Evolutionary conservation across 176 grass and related monocot genomes (phyloP), one percentile per base, ranked within the genome.

Genomic region (Rhynchospora pubera): DNA sequence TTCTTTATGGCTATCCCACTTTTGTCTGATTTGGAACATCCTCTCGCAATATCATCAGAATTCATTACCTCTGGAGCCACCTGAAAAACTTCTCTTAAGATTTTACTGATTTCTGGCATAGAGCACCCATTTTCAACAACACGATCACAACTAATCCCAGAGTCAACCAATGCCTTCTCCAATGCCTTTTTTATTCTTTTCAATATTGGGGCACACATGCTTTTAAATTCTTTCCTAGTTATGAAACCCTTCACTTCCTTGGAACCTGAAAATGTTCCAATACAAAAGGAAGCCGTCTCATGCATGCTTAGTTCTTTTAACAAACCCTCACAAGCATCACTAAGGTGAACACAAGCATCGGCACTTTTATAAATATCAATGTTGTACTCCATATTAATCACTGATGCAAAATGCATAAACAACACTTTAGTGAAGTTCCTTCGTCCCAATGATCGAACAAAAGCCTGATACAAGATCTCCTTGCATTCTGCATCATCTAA

Each of bases 291-390:
- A 7, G 86, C 94, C 73, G 90, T 85, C 1, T 88, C 91, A 79
- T 89, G 88, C 65, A 84, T 85, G 5, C 91, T 97, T 5, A 97
- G 84, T 39, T 91, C 3, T 65, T 93, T 97, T 75, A 88, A 93
- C 18, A 97, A 84, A 46, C 91, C 91, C 57, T 92, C 91, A 45
- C 91, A 93, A 0, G 86, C 91, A n/a, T 89, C 55, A 1, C 82
- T 84, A 50, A 97, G 59, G 61, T 87, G 85, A 56, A 87, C 1
- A 56, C 91, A 90, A 21, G 89, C 87, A 0, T 86, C 80, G 1
- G 89, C 91, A 88, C 91, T 91, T 84, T 91, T 87, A 76, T 93
- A 93, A 15, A 91, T 89, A 65, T 97, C 89, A 77, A 94, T 87
- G 28, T 85, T 90, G 4, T 93, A 91, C 15, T 90, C 82, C 2